Base-by-base conservation (phyloP, 345 rosid genomes). In the Populus ilicifolia region DNA sequence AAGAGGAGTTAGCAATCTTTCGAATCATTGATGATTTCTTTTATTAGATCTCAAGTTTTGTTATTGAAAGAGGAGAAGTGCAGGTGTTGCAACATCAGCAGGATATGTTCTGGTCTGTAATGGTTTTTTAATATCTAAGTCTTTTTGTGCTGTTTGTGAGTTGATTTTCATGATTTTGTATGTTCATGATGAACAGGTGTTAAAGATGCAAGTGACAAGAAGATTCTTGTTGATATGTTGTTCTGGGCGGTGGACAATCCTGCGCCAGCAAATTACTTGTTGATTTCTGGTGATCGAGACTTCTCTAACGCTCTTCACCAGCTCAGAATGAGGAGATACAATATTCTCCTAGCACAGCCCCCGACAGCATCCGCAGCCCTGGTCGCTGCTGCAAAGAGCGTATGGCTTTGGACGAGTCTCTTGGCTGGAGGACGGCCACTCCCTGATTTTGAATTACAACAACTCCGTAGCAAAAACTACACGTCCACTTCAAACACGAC, bases 121-220 rank as follows among this genome's bases (percentile, higher is more conserved):
- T 46, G 50, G 50, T 46, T 46, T 20, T 8, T 2, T 14, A 44
- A 38, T 25, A 25, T 23, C 0, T 38, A 13, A 13, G 16, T 48
- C 21, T 54, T 41, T 41, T 50, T 3, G 17, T 25, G 67, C 1
- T 67, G 9, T 52, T 30, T 27, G 9, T 11, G 23, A 77, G 27
- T 30, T 38, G 18, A 35, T 56, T 18, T 35, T 63, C 36, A 23
- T 4, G 43, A 33, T 52, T 38, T 39, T 38, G 2, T 2, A 71
- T 17, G 10, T 14, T 33, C 36, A 46, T 13, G 50, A 43, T 10
- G 5, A 74, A 65, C 87, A 93, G 98, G 98, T 35, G 93, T 91
- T 36, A 94, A 94, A 77, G 98, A 94, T 89, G 98, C 98, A 2
- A 94, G 98, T 72, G 98, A 94, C 85, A 94, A 94, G 88, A 94